Evolutionary conservation across 1,284 basidiomycete genomes (phyloP), one percentile per base, ranked within the genome.

Genomic region (Cryptococcus sp.): DNA sequence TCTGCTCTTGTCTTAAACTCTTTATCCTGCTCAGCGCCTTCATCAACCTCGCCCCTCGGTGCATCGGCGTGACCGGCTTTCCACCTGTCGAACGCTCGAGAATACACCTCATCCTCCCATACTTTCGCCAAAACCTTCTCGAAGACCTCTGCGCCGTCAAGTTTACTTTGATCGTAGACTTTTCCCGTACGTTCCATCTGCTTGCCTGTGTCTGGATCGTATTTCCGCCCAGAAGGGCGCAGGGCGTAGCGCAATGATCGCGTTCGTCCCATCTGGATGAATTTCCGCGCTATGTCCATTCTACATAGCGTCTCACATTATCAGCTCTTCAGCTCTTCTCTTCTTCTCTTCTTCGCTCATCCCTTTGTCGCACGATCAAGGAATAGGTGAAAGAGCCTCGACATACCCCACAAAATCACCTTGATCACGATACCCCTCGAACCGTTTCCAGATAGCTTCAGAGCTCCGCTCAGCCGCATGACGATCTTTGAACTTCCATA

Each of bases 211-310:
- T 29, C 16, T 17, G 50, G 13, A 37, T 55, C 54, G 53, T 72
- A 72, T 57, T 72, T 72, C 34, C 55, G 52, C 0, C 69, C 69
- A 10, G 65, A 64, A 20, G 58, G 60, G 20, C 69, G 54, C 6
- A 72, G 58, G 3, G 69, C 69, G 58, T 72, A 72, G 19, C 69
- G 62, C 3, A 69, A 48, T 19, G 68, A 69, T 29, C 69, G 48
- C 5, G 69, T 72, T 20, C 65, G 50, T 5, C 69, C 69, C 69
- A 72, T 72, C 40, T 69, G 68, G 29, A 72, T 62, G 53, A 69
- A 72, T 54, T 72, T 72, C 10, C 69, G 57, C 23, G 63, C 57
- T 5, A 69, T 58, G 57, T 72, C 69, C 69, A 72, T 72, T 10
- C 69, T 72, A 46, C 15, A 39, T 13, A 10, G 44, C 34, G 43